Conservation (phyloP, 108 stramenopile genomes). For the Nannochloropsis granulata region DNA sequence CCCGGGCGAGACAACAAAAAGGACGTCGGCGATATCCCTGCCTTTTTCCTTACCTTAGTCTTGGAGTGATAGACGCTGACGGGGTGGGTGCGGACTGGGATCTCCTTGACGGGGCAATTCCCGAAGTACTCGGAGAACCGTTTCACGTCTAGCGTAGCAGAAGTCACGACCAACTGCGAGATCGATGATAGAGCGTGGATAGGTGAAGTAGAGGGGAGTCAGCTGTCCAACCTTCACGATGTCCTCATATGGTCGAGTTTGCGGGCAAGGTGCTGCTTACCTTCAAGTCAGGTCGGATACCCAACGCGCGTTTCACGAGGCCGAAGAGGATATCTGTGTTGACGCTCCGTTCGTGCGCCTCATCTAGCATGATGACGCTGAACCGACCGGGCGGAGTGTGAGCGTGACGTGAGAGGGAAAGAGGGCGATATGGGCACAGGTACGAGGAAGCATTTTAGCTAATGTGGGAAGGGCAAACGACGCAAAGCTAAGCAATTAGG, state of each 20-base stretch:
- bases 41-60: background rate
- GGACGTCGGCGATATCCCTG: too few species aligned
- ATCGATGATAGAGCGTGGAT: constrained; percentile 48
- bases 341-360: constrained; percentile 40
- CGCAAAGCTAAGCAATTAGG: too few species aligned
- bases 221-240: constrained; percentile 56
- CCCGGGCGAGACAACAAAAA: too few species aligned
- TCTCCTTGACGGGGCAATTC: constrained; percentile 18
- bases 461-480: too few species aligned
- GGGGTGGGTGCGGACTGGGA: constrained; percentile 34
- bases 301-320: constrained; percentile 13
- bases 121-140: constrained; percentile 31
- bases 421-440: too few species aligned
- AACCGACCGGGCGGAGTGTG: too few species aligned
- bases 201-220: constrained; percentile 72
- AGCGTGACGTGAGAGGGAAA: too few species aligned
- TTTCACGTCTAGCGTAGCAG: constrained; percentile 35
- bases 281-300: background rate
- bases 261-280: background rate
- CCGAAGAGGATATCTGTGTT: constrained; percentile 39
- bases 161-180: constrained; percentile 33
- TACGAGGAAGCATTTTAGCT: too few species aligned
- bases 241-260: background rate
- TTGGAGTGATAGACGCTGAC: constrained; percentile 46
- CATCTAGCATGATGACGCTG: constrained; percentile 35